phyloP scores from a whole-genome alignment of 768 basidiomycete species.

The Xerocomellus amylosporus region DNA sequence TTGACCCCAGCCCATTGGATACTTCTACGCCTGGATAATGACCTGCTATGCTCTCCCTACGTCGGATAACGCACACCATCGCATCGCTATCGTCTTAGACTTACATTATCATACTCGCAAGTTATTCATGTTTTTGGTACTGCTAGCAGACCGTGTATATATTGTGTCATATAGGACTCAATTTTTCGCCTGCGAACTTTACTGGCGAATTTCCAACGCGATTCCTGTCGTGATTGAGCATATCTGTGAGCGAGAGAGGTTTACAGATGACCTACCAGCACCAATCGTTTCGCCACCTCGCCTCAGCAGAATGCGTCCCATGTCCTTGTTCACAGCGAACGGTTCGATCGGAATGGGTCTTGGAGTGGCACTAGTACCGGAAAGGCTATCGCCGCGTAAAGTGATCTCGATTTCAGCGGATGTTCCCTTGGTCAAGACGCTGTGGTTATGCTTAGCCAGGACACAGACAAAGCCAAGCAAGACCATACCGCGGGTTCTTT shows the following conservation, averaged over 20 bases:
- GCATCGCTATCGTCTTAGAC: slow-evolving; percentile 14
- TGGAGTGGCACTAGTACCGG: slow-evolving; percentile 42
- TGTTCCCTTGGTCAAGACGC: slow-evolving; percentile 79
- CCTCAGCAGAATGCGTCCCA: slow-evolving; percentile 89
- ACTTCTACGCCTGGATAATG: slow-evolving; percentile 9
- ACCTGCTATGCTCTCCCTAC: slow-evolving; percentile 16
- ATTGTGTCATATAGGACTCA: not conserved
- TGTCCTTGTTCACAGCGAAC: slow-evolving; percentile 86
- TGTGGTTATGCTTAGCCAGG: slow-evolving; percentile 30
- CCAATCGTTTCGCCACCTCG: slow-evolving; percentile 92
- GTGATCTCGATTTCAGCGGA: slow-evolving; percentile 87
- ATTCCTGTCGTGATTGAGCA: slow-evolving; percentile 38
- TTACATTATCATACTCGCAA: slow-evolving; percentile 19
- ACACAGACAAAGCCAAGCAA: not conserved
- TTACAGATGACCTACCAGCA: slow-evolving; percentile 54
- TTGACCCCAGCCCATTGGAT: not conserved
- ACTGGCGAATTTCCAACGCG: slow-evolving; percentile 39
- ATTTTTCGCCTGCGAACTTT: slow-evolving; percentile 8
- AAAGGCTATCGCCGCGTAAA: slow-evolving; percentile 55
- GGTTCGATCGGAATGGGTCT: slow-evolving; percentile 82
- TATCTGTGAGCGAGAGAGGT: not conserved
- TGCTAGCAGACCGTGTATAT: slow-evolving; percentile 15
- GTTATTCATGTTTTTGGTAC: slow-evolving; percentile 8
- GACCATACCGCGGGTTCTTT: slow-evolving; percentile 69
- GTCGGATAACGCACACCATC: slow-evolving; percentile 8